Evolutionary conservation across 169 alveolate species (phyloP), one percentile per base, ranked within the genome.

Genomic region (Eimeria zaria): DNA sequence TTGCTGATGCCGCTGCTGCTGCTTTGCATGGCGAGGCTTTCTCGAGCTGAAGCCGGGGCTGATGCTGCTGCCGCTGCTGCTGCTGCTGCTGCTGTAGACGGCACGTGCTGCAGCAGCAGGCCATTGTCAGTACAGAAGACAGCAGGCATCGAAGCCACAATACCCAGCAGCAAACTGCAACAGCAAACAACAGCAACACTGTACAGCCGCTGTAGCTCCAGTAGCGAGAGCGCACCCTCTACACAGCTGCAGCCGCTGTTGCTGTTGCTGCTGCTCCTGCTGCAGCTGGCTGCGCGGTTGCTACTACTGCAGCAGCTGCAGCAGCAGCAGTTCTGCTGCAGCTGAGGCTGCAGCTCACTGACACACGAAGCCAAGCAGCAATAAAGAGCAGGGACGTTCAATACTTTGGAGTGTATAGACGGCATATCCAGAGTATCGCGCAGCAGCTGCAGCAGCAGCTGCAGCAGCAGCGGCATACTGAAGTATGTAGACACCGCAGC

Each of bases 151-250:
- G 53, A 83, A 14, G 91, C 60, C 33, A 83, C n/a, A 16, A 55
- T 20, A 30, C 69, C 55, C 58, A 83, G 74, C 51, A 55, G 55
- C 73, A 83, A 39, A 22, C 91, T 55, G 91, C 91, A 83, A 76
- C 91, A 83, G 55, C 91, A 51, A 20, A 55, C 78, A 46, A 39
- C 91, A 30, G 48, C 41, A 41, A 83, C 53, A 55, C 91, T 55
- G 91, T 87, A 67, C 69, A 64, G 94, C 67, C 84, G 94, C 94
- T 41, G 94, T 84, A 64, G 94, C 83, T 60, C 84, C 30, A 41
- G 94, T 67, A 64, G 83, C 67, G 83, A 33, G 30, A 87, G 60
- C 30, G 94, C 83, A 22, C 67, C 73, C 9, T 84, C 60, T 36
- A 51, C 71, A 33, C 91, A 36, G 73, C 90, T 51, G 90, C 73